Percentiles rank a stretch among this genome's conserved stretches.
Conservation (phyloP, 2,329 filamentous ascomycete species). For the Paecilomyces variotii region DNA sequence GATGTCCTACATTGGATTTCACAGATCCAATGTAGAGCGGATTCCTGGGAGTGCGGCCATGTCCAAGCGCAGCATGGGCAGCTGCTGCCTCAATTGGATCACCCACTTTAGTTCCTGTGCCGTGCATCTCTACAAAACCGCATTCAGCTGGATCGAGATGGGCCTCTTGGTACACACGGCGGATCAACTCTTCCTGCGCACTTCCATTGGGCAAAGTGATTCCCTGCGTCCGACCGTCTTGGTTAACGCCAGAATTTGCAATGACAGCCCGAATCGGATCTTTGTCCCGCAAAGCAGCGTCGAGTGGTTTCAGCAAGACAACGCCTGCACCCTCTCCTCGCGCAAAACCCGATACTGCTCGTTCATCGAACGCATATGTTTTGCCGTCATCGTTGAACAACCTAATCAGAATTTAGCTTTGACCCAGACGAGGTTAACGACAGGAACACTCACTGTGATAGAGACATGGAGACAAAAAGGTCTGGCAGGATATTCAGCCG, state of each 20-base stretch:
- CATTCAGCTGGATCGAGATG: not conserved
- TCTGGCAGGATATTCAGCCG: not conserved
- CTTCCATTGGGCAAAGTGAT: conserved; percentile 13
- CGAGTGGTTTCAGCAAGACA: not conserved
- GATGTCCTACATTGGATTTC: conserved; percentile 12
- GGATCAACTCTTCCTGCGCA: conserved; percentile 15
- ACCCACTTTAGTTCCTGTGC: conserved; percentile 18
- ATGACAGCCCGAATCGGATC: conserved; percentile 26
- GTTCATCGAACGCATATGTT: conserved; percentile 5
- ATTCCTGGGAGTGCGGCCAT: conserved; percentile 2
- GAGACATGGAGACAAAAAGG: not conserved
- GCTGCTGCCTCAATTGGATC: conserved; percentile 15
- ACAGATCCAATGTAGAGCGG: conserved; percentile 15
- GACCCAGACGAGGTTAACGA: too few species aligned
- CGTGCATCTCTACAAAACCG: conserved; percentile 15
- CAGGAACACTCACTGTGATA: not conserved
- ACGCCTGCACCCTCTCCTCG: not conserved
- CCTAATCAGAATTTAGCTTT: too few species aligned
- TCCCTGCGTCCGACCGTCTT: conserved; percentile 15
- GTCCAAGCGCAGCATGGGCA: conserved; percentile 10
- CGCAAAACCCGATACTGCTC: conserved; percentile 1
- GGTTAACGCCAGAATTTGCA: conserved; percentile 14
- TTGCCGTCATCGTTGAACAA: not conserved
- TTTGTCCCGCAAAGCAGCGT: conserved; percentile 16
- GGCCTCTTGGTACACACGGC: not conserved